Base-by-base conservation (phyloP, 805 yeast genomes). In the Spathaspora sp. region DNA sequence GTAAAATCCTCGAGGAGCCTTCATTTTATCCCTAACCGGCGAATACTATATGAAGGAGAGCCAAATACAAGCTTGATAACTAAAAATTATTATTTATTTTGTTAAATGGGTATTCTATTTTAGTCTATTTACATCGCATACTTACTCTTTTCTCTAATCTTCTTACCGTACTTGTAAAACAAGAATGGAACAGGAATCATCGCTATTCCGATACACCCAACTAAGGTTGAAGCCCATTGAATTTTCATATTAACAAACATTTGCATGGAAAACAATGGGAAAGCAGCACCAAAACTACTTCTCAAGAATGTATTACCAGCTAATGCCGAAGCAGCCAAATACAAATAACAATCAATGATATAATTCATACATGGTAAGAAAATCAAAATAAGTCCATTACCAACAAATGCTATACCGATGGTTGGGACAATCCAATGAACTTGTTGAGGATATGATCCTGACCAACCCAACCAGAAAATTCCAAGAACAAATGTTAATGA, bases 391-490 rank as follows among this genome's bases (percentile, higher is more conserved):
- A 82, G 75, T 9, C 86, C 86, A 55, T 60, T 56, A 19, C 75
- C 76, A 49, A 66, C 55, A 45, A 62, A 60, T 1, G 71, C 62
- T 3, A 82, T 81, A 49, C 80, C 76, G 18, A 79, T 57, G 8
- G 73, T 72, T n/a, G 83, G 75, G 6, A 83, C 86, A 44, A 83
- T 85, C 93, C 93, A 91, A 63, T 86, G 96, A 39, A 89, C 81
- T n/a, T 68, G 68, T 35, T 84, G 67, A 47, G 80, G 85, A 67
- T 84, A 91, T 56, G 81, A 79, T 63, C 96, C 97, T 9, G 93
- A 74, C 97, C 97, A 91, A 52, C 88, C 81, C 66, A 91, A 76
- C 96, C 96, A 87, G 61, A 90, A 76, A 55, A 90, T 72, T 49
- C 97, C 97, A 49, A 82, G 73, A 28, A 96, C 86, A 73, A 91